Evolutionary conservation across 2,329 filamentous ascomycete genomes (phyloP), one percentile per base, ranked within the genome.

Genomic region (Beauveria caledonica): DNA sequence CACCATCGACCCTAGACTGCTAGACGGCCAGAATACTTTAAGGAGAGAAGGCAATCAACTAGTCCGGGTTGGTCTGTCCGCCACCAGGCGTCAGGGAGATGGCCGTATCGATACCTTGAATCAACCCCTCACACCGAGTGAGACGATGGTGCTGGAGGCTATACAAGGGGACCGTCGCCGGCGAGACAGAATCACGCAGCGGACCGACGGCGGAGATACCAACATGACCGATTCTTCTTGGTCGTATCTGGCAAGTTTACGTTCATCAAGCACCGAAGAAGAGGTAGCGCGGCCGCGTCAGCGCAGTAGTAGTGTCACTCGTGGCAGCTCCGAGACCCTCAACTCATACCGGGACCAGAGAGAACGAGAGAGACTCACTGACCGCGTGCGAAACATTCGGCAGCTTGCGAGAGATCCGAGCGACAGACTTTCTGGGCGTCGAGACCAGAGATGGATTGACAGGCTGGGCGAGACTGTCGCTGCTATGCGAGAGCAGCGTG

Each of bases 141-240:
- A 86, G 64, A 80, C 79, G 2, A 70, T 79, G 49, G 80, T 85
- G 1, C 70, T 86, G 3, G 81, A 85, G 62, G 81, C 82, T 3
- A 75, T 84, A 29, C 78, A 83, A 62, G 76, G 76, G 33, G 78
- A 81, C 56, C 78, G 83, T 39, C 77, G 80, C 25, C 77, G 79
- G 19, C 74, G 79, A 46, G 80, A 82, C 59, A 70, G 78, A 67
- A 62, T 68, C 53, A 64, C 66, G 49, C 66, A 72, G 68, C 64
- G 68, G 62, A 61, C 53, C 58, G 58, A 70, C 64, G 63, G 64
- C 50, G 60, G 65, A 63, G 63, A 60, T 57, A 52, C 60, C 59
- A 51, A 50, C 29, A 60, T 63, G 36, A 44, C 62, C 5, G 65
- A 67, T 29, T 27, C 65, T 25, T 54, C 66, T 11, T 65, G 64